These are phyloP conservation scores for Logfia minima DNA, from an alignment of 129 eudicot genomes.

Conservation along the genomic window DNA sequence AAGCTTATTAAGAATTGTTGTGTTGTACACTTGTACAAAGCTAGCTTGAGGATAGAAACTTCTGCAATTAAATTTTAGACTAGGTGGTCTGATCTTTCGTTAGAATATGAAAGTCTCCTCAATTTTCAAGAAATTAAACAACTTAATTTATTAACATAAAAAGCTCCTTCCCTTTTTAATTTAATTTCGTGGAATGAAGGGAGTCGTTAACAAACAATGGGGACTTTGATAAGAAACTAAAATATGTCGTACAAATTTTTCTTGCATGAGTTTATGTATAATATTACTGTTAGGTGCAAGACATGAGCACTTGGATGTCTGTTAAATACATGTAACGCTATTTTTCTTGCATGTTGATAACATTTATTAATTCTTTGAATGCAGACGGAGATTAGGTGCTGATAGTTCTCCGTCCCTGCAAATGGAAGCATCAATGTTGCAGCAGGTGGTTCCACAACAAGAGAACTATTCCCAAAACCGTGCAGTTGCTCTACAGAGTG, in stretches of 20 bases:
- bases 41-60: not conserved
- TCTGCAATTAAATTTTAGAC: not conserved
- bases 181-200: too few species aligned
- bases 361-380: conserved; percentile 12
- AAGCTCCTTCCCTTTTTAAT: not conserved
- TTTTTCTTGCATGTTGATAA: not conserved
- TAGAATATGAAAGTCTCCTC: not conserved
- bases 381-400: conserved; percentile 64
- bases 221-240: not conserved
- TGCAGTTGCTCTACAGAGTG: conserved; percentile 72
- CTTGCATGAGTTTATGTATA: not conserved
- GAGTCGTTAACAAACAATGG: not conserved
- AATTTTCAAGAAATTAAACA: conserved; percentile 11
- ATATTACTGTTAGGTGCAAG: not conserved
- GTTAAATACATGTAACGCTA: not conserved
- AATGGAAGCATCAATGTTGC: conserved; percentile 69
- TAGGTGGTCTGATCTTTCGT: conserved; percentile 10
- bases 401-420: conserved; percentile 59
- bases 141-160: not conserved
- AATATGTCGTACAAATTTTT: not conserved
- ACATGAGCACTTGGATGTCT: not conserved
- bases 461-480: conserved; percentile 50
- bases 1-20: not conserved
- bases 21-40: not conserved
- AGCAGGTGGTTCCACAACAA: conserved; percentile 69